Percentiles rank a stretch among this genome's conserved stretches.
Conservation (phyloP, 768 basidiomycete species). For the Clitopilus hobsonii region DNA sequence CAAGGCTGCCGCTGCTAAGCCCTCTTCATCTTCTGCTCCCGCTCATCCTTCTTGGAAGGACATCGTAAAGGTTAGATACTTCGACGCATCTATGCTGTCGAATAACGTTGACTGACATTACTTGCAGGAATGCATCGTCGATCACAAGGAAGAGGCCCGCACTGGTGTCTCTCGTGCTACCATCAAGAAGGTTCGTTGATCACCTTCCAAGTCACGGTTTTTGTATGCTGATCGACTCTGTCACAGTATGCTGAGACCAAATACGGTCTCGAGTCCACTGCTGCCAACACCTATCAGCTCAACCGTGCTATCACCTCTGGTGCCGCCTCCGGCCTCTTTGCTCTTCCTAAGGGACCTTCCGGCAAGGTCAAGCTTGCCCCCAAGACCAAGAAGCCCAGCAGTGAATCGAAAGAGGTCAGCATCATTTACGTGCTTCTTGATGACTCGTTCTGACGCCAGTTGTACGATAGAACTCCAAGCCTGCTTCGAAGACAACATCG, state of each 20-base stretch:
- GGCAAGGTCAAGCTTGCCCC: constrained; percentile 65
- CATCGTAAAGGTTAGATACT: constrained; percentile 39
- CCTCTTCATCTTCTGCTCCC: constrained; percentile 8
- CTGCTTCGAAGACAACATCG: constrained; percentile 29
- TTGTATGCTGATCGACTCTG: constrained; percentile 12
- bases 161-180: constrained; percentile 69
- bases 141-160: constrained; percentile 60
- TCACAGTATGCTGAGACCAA: constrained; percentile 75
- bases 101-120: not conserved
- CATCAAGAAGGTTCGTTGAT: constrained; percentile 72
- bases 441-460: constrained; percentile 5
- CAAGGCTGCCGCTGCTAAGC: constrained; percentile 5
- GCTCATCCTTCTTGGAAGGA: constrained; percentile 51
- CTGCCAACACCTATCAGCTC: constrained; percentile 65
- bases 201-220: not conserved
- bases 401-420: constrained; percentile 58
- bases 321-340: constrained; percentile 41
- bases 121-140: constrained; percentile 66
- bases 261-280: constrained; percentile 69
- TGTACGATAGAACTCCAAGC: constrained; percentile 39
- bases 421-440: not conserved
- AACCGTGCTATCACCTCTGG: constrained; percentile 71
- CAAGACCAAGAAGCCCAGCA: constrained; percentile 39
- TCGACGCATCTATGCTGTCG: not conserved
- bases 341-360: constrained; percentile 39